phyloP scores from a whole-genome alignment of 2,329 filamentous ascomycete genomes.

The Colletotrichum sp. region DNA sequence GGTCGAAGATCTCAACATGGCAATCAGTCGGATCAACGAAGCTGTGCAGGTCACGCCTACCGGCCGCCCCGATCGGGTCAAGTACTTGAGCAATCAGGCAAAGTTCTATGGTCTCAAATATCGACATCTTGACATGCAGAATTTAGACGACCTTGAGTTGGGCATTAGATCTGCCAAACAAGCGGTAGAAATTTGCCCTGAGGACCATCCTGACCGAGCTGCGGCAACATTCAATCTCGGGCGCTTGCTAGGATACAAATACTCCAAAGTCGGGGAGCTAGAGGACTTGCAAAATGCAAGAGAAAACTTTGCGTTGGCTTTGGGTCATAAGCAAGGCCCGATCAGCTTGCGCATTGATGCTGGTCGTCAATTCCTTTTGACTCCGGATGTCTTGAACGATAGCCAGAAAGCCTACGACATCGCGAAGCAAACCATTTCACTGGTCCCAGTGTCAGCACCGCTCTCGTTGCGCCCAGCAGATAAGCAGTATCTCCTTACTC shows the following conservation, averaged over 20 bases:
- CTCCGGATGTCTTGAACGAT: not conserved
- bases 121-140: fast-evolving
- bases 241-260: not conserved
- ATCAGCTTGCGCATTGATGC: not conserved
- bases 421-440: not conserved
- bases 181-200: fast-evolving
- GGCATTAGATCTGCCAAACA: not conserved
- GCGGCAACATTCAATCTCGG: not conserved
- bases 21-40: not conserved
- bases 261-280: not conserved
- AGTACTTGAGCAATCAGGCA: not conserved
- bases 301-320: not conserved
- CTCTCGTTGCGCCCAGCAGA: constrained; percentile 6
- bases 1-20: not conserved
- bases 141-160: not conserved
- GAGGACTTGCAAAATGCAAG: not conserved
- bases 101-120: not conserved
- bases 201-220: not conserved
- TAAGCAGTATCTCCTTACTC: constrained; percentile 24
- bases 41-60: not conserved
- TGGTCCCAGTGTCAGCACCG: not conserved
- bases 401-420: fast-evolving
- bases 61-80: not conserved
- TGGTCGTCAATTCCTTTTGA: fast-evolving
- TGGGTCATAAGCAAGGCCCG: not conserved